These are phyloP conservation scores for Flaveria ramosissima DNA, from an alignment of 129 eudicot genomes.

Conservation along the genomic window DNA sequence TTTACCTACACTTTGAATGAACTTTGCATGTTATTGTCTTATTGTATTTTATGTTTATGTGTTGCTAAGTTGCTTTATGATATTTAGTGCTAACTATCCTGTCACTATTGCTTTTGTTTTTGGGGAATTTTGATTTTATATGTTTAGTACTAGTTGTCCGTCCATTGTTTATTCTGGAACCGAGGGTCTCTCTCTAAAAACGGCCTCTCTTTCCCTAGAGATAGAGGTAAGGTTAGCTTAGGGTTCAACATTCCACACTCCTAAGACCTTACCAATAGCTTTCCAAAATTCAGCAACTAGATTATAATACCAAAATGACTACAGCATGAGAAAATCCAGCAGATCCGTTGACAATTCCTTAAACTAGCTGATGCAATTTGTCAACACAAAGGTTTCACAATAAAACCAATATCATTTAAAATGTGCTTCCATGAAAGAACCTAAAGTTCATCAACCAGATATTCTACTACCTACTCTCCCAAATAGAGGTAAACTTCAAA, in stretches of 20 bases:
- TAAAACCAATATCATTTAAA: not conserved
- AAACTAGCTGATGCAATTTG: not conserved
- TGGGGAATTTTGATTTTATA: too few species aligned
- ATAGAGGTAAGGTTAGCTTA: too few species aligned
- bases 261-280: not conserved
- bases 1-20: too few species aligned
- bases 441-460: not conserved
- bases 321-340: not conserved
- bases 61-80: too few species aligned
- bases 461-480: not conserved
- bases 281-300: not conserved
- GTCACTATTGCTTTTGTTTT: too few species aligned
- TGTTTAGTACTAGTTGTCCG: too few species aligned
- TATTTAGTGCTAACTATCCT: too few species aligned
- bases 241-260: not conserved
- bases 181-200: too few species aligned
- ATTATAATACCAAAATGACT: not conserved
- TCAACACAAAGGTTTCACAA: not conserved
- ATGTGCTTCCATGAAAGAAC: constrained; percentile 6
- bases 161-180: too few species aligned
- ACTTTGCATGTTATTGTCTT: too few species aligned
- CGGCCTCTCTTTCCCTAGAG: too few species aligned
- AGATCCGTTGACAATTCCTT: not conserved
- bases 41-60: too few species aligned
- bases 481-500: not conserved